Base-by-base conservation (phyloP, 2,329 filamentous ascomycete species). In the Verticillium isaacii region DNA sequence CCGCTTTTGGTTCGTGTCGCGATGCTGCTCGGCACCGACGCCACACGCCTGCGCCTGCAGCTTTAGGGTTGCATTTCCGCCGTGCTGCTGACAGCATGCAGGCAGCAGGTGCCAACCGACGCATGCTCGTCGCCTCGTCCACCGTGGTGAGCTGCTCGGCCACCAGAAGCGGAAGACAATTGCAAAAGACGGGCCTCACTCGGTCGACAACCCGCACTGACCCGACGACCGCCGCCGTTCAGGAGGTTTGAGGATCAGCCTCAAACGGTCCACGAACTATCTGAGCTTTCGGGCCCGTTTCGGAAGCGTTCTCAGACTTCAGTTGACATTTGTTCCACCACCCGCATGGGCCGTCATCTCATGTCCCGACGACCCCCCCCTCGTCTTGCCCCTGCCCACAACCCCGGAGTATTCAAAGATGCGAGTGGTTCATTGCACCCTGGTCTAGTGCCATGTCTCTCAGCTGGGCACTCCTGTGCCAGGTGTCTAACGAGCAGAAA, bases 301-400 rank as follows among this genome's bases (percentile, higher is more conserved):
- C 45, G 19, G 45, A 50, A 23, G 45, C 19, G 9, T 50, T 23
- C 11, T 50, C 45, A 60, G 59, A 57, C 60, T 55, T 54, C 57
- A 45, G 63, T 56, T 62, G 63, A 65, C 63, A 57, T 65, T 37
- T 59, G 57, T 63, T 64, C 63, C 63, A 62, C 63, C 62, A 64
- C 19, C 12, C 45, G 45, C 45, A 50, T 50, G 45, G 45, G 45
- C 59, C 63, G 61, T 64, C 62, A 58, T 62, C 63, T 63, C 60
- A 65, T 65, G 54, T 63, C 60, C 60, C 17, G n/a, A 12, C n/a
- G 8, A 50, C 19, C 9, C 6, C 45, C 45, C 19, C 45, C 45
- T 3, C 9, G 45, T 50, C n/a, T 25, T 50, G 19, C 45, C 19
- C 45, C 23, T 50, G n/a, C 11, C n/a, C 45, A n/a, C 45, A n/a